Conservation (phyloP, 371 early-diverging fungal species). For the Dichotomocladium elegans region DNA sequence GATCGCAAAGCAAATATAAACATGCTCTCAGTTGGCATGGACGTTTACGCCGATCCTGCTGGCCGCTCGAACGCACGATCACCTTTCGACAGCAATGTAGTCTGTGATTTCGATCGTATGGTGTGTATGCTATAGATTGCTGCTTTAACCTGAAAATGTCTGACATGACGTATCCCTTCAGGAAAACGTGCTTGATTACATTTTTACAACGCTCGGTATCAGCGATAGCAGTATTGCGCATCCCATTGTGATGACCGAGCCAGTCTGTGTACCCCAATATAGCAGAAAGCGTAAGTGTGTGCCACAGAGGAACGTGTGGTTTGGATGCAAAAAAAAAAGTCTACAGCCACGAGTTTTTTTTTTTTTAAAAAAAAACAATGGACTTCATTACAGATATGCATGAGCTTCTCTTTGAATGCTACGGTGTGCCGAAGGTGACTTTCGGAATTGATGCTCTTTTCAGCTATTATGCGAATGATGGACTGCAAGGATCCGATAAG, state of each 20-base stretch:
- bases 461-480: slow-evolving; percentile 72
- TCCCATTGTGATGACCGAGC: slow-evolving; percentile 85
- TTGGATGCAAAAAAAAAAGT: neutral
- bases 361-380: neutral
- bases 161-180: slow-evolving; percentile 18
- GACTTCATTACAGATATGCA: slow-evolving; percentile 55
- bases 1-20: slow-evolving; percentile 65
- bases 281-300: slow-evolving; percentile 64
- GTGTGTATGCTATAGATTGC: slow-evolving; percentile 19
- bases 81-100: slow-evolving; percentile 72
- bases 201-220: slow-evolving; percentile 78
- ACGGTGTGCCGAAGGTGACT: slow-evolving; percentile 68
- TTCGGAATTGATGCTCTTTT: slow-evolving; percentile 89
- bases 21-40: slow-evolving; percentile 71
- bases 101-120: slow-evolving; percentile 70
- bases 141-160: neutral
- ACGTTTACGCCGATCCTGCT: slow-evolving; percentile 66
- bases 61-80: slow-evolving; percentile 67
- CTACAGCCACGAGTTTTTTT: neutral
- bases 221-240: slow-evolving; percentile 62
- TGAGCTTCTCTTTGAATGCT: slow-evolving; percentile 87
- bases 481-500: slow-evolving; percentile 14
- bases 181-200: slow-evolving; percentile 84
- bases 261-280: slow-evolving; percentile 70
- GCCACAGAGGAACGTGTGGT: neutral